Conservation (phyloP, 108 stramenopile genomes). For the Cyclotella kingstonii region DNA sequence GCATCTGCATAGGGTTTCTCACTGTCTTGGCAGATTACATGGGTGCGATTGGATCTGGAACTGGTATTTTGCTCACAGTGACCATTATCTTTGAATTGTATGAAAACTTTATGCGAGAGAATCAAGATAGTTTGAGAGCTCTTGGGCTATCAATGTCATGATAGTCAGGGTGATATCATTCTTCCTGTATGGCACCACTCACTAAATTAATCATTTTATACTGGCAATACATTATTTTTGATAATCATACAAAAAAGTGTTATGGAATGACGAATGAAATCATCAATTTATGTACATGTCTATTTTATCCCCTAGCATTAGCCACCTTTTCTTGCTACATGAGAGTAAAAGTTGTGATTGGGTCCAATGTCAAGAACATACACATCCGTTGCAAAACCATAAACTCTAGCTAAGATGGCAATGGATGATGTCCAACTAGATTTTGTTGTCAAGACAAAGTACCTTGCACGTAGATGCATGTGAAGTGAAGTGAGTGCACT, state of each 20-base stretch:
- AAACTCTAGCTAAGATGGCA: constrained; percentile 31
- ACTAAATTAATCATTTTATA: no score
- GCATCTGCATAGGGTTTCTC: constrained; percentile 98
- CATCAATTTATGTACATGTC: no score
- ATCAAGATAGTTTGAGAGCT: constrained; percentile 8
- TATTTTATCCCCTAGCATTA: no score
- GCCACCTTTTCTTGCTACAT: constrained; percentile 12
- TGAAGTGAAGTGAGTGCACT: constrained; percentile 29
- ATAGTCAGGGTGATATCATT: no score
- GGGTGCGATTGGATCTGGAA: constrained; percentile 91
- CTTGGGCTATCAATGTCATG: no score
- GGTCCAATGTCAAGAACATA: constrained; percentile 29
- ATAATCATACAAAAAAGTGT: no score
- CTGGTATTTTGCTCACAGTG: constrained; percentile 96
- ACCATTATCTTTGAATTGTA: constrained; percentile 98
- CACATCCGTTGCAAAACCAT: constrained; percentile 27
- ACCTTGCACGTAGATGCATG: constrained; percentile 32
- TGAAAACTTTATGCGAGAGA: constrained; percentile 89
- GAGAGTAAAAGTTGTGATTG: constrained; percentile 6
- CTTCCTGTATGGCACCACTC: no score
- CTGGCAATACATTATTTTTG: no score
- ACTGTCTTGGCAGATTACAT: constrained; percentile 97
- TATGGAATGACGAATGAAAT: no score
- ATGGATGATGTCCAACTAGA: constrained; percentile 34
- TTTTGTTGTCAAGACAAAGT: constrained; percentile 30